phyloP scores from a whole-genome alignment of 306 rosid genomes.

The Begonia peltatifolia region DNA sequence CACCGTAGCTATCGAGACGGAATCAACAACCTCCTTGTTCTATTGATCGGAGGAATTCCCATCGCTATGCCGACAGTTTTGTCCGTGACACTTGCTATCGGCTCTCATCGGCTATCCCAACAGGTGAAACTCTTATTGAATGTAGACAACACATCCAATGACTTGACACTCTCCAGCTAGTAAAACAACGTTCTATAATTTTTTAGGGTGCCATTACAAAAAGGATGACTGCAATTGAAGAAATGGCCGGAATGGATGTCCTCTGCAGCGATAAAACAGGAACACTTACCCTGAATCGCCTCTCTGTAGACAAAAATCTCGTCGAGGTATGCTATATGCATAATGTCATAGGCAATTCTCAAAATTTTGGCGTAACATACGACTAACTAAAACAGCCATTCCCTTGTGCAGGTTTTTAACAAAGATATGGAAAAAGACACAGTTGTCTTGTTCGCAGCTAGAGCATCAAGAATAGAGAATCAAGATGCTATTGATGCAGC shows the following conservation, averaged over 20 bases:
- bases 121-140: conserved; percentile 31
- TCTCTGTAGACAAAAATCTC: conserved; percentile 59
- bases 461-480: conserved; percentile 74
- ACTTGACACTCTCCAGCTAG: not conserved
- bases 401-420: conserved; percentile 47
- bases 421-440: conserved; percentile 53
- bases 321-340: conserved; percentile 35
- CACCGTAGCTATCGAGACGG: conserved; percentile 74
- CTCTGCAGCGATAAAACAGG: conserved; percentile 92
- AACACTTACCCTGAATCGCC: conserved; percentile 77
- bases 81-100: conserved; percentile 84
- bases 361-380: not conserved
- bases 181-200: conserved; percentile 2
- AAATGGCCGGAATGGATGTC: conserved; percentile 95
- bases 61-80: conserved; percentile 90
- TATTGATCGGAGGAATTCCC: conserved; percentile 87
- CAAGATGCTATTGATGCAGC: conserved; percentile 87
- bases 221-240: conserved; percentile 93
- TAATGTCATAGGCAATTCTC: no score
- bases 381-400: not conserved
- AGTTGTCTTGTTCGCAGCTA: conserved; percentile 62
- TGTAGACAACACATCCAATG: not conserved
- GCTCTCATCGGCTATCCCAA: conserved; percentile 81
- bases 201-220: conserved; percentile 80
- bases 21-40: conserved; percentile 87